These are phyloP conservation scores for Cytospora piceicola DNA, from an alignment of 2,329 filamentous ascomycete genomes.

Conservation along the genomic window DNA sequence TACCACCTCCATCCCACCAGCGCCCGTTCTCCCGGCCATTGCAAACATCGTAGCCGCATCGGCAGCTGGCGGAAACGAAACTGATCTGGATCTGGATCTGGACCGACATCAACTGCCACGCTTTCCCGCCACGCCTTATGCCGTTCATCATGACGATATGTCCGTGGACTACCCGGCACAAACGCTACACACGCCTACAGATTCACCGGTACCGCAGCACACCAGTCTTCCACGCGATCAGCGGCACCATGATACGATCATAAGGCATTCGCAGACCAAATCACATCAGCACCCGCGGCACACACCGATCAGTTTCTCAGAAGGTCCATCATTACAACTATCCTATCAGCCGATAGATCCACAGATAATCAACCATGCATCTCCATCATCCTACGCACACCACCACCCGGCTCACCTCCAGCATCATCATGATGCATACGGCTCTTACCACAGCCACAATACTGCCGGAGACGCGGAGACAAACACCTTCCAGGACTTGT, in stretches of 20 bases:
- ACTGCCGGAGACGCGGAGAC: slow-evolving; percentile 44
- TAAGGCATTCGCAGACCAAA: slow-evolving; percentile 30
- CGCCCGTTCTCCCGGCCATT: slow-evolving; percentile 33
- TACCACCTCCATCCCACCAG: slow-evolving; percentile 32
- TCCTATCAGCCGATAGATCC: slow-evolving; percentile 61
- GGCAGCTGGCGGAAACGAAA: slow-evolving; percentile 11
- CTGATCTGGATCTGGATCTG: slow-evolving; percentile 19
- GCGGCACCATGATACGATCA: slow-evolving; percentile 16
- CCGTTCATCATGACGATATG: slow-evolving; percentile 52
- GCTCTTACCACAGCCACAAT: slow-evolving; percentile 41
- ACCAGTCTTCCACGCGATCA: slow-evolving; percentile 29
- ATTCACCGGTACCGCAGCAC: slow-evolving; percentile 37
- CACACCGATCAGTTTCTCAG: slow-evolving; percentile 42
- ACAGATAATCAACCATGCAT: slow-evolving; percentile 55
- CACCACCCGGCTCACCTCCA: slow-evolving; percentile 36
- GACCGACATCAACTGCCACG: slow-evolving; percentile 32
- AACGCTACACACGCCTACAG: slow-evolving; percentile 35
- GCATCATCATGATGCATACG: slow-evolving; percentile 38
- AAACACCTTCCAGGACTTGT: slow-evolving; percentile 57
- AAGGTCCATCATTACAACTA: slow-evolving; percentile 34
- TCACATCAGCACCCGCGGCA: slow-evolving; percentile 40
- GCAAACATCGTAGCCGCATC: slow-evolving; percentile 9
- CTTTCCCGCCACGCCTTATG: slow-evolving; percentile 45
- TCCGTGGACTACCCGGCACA: slow-evolving; percentile 45
- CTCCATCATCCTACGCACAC: slow-evolving; percentile 37